Evolutionary conservation across 495 filamentous ascomycete genomes (phyloP).

Genomic region (Penicillium paxilli): DNA sequence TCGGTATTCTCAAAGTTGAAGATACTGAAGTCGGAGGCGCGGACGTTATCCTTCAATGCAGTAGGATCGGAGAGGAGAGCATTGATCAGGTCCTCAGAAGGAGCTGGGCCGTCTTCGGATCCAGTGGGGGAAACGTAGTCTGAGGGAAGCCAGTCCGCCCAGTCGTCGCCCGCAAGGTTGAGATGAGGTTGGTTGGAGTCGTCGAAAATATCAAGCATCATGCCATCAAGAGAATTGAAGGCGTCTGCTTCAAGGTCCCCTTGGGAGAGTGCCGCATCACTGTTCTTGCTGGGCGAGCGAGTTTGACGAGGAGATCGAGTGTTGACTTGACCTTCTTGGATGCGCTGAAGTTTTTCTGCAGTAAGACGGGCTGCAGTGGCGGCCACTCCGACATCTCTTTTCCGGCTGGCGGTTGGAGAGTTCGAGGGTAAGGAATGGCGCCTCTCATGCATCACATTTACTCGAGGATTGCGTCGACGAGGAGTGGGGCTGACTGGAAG

Average conservation of each 20-base stretch:
- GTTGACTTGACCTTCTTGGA: constrained; percentile 30
- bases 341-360: constrained; percentile 38
- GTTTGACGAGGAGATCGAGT: constrained; percentile 23
- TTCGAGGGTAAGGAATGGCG: constrained; percentile 37
- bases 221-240: constrained; percentile 36
- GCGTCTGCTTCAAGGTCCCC: constrained; percentile 23
- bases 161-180: constrained; percentile 28
- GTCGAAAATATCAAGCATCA: constrained; percentile 46
- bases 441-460: constrained; percentile 51
- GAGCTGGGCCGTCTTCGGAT: constrained; percentile 24
- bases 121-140: constrained; percentile 37
- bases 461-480: constrained; percentile 42
- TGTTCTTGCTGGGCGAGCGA: constrained; percentile 29
- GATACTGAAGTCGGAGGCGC: constrained; percentile 27
- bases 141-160: constrained; percentile 41
- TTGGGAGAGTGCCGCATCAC: constrained; percentile 19
- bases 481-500: constrained; percentile 65
- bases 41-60: constrained; percentile 28
- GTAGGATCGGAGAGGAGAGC: constrained; percentile 42
- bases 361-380: constrained; percentile 35
- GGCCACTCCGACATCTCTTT: constrained; percentile 22
- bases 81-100: constrained; percentile 38
- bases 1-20: constrained; percentile 30
- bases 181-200: constrained; percentile 22
- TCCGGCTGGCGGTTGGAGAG: constrained; percentile 33